Percentiles rank a stretch among this genome's conserved stretches.
phyloP scores from a whole-genome alignment of 345 rosid genomes.

The Corchorus olitorius region DNA sequence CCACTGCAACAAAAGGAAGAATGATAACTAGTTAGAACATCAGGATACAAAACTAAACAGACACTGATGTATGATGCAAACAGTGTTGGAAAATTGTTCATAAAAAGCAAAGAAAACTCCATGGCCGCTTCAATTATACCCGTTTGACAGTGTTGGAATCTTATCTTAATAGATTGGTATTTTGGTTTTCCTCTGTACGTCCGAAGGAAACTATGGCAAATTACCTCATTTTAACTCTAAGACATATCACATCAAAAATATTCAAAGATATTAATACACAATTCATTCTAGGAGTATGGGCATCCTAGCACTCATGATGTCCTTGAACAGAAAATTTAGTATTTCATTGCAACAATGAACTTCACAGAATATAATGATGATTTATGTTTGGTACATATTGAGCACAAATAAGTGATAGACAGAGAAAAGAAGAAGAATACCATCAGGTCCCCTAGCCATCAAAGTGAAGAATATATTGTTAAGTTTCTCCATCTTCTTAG shows the following conservation, averaged over 20 bases:
- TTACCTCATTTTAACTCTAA: background rate
- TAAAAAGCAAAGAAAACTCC: background rate
- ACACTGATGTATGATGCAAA: background rate
- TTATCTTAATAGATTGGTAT: background rate
- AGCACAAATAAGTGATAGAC: background rate
- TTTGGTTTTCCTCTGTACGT: background rate
- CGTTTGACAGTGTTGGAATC: background rate
- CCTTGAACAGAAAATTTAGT: background rate
- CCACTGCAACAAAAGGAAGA: conserved; percentile 48
- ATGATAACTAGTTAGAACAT: conserved; percentile 16
- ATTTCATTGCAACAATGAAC: background rate
- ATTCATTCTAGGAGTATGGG: too few species aligned
- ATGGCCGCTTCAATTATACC: background rate
- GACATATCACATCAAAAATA: background rate
- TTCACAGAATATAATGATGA: background rate
- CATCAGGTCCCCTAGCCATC: conserved; percentile 96
- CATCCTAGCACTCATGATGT: background rate
- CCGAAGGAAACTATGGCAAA: background rate
- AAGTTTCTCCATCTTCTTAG: conserved; percentile 97
- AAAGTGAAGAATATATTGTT: conserved; percentile 87
- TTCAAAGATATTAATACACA: background rate
- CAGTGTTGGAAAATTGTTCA: background rate
- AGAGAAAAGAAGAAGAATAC: conserved; percentile 39
- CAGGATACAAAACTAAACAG: background rate
- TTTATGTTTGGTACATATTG: background rate